Percentiles rank a stretch among this genome's conserved stretches.
Evolutionary conservation across 495 filamentous ascomycete genomes (phyloP).

Genomic region (Aspergillus steynii): DNA sequence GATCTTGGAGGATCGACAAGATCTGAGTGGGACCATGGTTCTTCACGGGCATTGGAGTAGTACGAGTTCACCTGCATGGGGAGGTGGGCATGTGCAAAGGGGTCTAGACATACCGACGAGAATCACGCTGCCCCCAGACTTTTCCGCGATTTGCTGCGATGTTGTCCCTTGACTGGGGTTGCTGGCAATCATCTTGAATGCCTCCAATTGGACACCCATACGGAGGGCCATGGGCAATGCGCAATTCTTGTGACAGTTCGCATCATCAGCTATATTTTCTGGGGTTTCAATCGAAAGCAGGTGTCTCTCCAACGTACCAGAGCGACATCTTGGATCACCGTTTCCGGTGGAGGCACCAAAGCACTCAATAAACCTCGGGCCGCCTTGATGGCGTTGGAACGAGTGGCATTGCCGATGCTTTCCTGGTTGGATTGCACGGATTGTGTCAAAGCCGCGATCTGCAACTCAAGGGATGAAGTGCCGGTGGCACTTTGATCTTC

Average conservation of each 20-base stretch:
- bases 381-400: slow-evolving; percentile 8
- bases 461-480: slow-evolving; percentile 4
- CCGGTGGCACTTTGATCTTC: too few relatives aligned
- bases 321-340: slow-evolving; percentile 20
- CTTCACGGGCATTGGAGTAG: not conserved
- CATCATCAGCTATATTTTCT: not conserved
- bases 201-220: slow-evolving; percentile 22
- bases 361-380: slow-evolving; percentile 8
- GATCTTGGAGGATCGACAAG: not conserved
- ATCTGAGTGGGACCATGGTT: slow-evolving; percentile 1
- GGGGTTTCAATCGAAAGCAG: too few relatives aligned
- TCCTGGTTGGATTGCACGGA: slow-evolving; percentile 1
- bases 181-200: slow-evolving; percentile 15
- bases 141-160: slow-evolving; percentile 15
- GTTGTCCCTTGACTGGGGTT: slow-evolving; percentile 10
- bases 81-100: too few relatives aligned
- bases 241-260: slow-evolving; percentile 5
- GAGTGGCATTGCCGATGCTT: slow-evolving; percentile 9
- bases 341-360: slow-evolving; percentile 23
- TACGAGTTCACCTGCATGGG: too few relatives aligned
- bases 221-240: slow-evolving; percentile 17
- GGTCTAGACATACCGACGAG: slow-evolving; percentile 15
- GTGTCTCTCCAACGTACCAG: slow-evolving; percentile 10
- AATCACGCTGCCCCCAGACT: slow-evolving; percentile 16
- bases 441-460: slow-evolving; percentile 6